Conservation (phyloP, 345 rosid species). For the Boechera retrofracta region DNA sequence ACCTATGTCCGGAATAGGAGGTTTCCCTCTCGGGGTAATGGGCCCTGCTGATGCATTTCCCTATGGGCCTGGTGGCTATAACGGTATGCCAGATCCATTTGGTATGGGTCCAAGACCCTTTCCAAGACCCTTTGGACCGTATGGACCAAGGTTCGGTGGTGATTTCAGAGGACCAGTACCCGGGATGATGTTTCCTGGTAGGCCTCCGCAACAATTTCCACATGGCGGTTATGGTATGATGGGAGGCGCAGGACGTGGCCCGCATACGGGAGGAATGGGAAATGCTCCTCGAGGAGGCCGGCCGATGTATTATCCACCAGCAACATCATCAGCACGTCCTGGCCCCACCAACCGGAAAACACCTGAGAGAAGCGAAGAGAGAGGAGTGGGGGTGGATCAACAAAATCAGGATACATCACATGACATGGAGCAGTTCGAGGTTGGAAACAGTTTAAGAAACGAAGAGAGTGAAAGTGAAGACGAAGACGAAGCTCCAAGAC, state of each 20-base stretch:
- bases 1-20: conserved; percentile 90
- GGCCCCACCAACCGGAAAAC: conserved; percentile 59
- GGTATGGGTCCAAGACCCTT: conserved; percentile 84
- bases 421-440: conserved; percentile 61
- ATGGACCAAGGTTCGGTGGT: conserved; percentile 90
- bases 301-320: conserved; percentile 61
- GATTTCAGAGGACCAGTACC: conserved; percentile 80
- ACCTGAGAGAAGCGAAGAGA: conserved; percentile 53
- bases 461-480: conserved; percentile 76
- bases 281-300: conserved; percentile 63
- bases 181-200: conserved; percentile 94
- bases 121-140: conserved; percentile 85
- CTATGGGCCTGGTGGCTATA: conserved; percentile 80
- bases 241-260: conserved; percentile 88
- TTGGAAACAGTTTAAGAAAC: conserved; percentile 58
- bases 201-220: conserved; percentile 94
- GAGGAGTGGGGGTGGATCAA: conserved; percentile 47
- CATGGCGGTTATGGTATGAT: conserved; percentile 89
- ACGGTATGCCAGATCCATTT: conserved; percentile 83
- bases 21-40: conserved; percentile 77
- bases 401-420: conserved; percentile 54
- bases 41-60: conserved; percentile 84
- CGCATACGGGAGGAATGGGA: conserved; percentile 87
- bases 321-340: conserved; percentile 52
- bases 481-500: conserved; percentile 97